Percentiles rank a stretch among this genome's conserved stretches.
Evolutionary conservation across 2,329 filamentous ascomycete species (phyloP).

Genomic region (Seiridium unicorne): DNA sequence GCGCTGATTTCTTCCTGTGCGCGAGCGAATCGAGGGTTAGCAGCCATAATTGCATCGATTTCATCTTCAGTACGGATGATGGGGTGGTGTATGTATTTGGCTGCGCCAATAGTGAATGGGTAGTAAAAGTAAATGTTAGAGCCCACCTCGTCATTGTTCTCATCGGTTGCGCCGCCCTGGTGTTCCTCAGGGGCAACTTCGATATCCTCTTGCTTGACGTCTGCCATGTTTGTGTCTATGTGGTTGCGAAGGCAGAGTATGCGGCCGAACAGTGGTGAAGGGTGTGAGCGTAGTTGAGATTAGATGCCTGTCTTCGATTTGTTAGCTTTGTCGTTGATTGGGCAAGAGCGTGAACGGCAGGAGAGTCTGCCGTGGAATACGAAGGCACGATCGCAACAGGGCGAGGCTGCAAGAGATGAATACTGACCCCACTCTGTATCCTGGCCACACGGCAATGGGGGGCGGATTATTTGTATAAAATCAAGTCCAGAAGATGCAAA

Average conservation of each 20-base stretch:
- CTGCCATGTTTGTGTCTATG: constrained; percentile 20
- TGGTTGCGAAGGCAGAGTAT: not conserved
- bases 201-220: constrained; percentile 26
- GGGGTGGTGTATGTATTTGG: constrained; percentile 14
- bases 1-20: constrained; percentile 74
- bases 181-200: constrained; percentile 28
- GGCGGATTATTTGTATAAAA: no score
- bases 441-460: no score
- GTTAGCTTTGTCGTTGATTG: no score
- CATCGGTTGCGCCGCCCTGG: constrained; percentile 32
- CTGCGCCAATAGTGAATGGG: constrained; percentile 13
- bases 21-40: constrained; percentile 19
- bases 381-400: not conserved
- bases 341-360: no score
- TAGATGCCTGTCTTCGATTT: no score
- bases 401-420: not conserved
- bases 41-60: constrained; percentile 11
- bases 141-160: constrained; percentile 47
- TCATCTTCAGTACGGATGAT: constrained; percentile 8
- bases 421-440: not conserved
- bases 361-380: not conserved
- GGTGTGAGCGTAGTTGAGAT: not conserved
- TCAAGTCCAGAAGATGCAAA: not conserved
- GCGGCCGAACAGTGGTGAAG: not conserved
- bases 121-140: not conserved